A percentile compares a stretch with the other conserved stretches of the same genome.
Conservation (phyloP, 352 stramenopile genomes). For the Globisporangium paddicum region DNA sequence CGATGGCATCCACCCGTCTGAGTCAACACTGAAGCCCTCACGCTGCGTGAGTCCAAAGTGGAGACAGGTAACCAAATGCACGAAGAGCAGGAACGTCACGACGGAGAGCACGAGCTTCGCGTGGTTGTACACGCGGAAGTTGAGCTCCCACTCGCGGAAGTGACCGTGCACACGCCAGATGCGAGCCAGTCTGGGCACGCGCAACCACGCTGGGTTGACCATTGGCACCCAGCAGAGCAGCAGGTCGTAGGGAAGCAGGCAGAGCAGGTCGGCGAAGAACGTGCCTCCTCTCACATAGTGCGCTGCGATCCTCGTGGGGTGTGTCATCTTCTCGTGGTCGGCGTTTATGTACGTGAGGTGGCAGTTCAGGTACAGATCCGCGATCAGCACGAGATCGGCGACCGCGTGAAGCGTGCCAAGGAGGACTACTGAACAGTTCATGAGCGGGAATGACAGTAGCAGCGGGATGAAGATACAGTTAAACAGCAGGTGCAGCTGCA, state of each 20-base stretch:
- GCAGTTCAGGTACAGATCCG: conserved; percentile 47
- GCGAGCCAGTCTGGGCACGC: conserved; percentile 4
- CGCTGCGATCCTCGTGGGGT: conserved; percentile 18
- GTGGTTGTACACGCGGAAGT: conserved; percentile 13
- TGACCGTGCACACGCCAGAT: conserved; percentile 31
- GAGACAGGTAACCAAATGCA: conserved; percentile 28
- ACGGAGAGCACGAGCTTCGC: conserved; percentile 9
- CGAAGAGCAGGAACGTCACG: conserved; percentile 15
- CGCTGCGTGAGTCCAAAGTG: conserved; percentile 29
- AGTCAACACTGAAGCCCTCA: conserved; percentile 22
- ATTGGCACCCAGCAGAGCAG: conserved; percentile 10
- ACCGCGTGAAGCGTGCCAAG: conserved; percentile 19
- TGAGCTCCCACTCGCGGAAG: conserved; percentile 27
- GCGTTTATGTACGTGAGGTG: conserved; percentile 26
- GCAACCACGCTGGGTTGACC: not conserved
- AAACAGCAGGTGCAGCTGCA: conserved; percentile 34
- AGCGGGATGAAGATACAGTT: conserved; percentile 39
- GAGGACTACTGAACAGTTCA: conserved; percentile 15
- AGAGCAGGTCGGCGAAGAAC: conserved; percentile 35
- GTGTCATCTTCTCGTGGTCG: conserved; percentile 25
- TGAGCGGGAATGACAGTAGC: conserved; percentile 30
- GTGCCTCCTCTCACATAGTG: conserved; percentile 19
- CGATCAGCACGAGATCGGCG: conserved; percentile 29
- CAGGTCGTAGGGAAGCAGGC: conserved; percentile 34
- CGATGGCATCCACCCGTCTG: conserved; percentile 23